A percentile compares a stretch with the other conserved stretches of the same genome.
Conservation (phyloP, 2,329 filamentous ascomycete genomes). For the Fusarium tuaranense region DNA sequence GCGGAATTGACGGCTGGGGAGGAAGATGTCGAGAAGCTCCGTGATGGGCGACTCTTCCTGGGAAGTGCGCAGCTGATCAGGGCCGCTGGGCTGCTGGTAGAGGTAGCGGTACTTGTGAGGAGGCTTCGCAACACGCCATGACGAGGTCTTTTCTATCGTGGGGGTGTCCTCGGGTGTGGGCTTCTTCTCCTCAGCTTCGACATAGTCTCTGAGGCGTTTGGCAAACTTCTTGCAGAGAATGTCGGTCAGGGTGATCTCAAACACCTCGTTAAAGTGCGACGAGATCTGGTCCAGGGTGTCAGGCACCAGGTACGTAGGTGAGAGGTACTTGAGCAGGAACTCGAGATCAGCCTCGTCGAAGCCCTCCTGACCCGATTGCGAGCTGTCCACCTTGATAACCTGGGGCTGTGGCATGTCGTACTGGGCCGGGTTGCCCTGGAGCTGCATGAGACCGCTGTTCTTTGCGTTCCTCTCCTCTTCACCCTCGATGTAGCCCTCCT, state of each 20-base stretch:
- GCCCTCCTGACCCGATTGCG: constrained; percentile 62
- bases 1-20: constrained; percentile 87
- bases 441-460: constrained; percentile 90
- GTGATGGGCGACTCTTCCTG: constrained; percentile 70
- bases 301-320: constrained; percentile 90
- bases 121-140: constrained; percentile 83
- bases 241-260: constrained; percentile 82
- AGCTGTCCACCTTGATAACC: constrained; percentile 60
- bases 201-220: constrained; percentile 74
- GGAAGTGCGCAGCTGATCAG: constrained; percentile 50
- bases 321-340: constrained; percentile 90
- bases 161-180: constrained; percentile 59
- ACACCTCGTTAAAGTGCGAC: constrained; percentile 84
- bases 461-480: constrained; percentile 89
- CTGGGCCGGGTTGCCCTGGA: constrained; percentile 90
- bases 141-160: constrained; percentile 68
- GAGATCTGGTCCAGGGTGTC: constrained; percentile 88
- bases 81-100: constrained; percentile 73
- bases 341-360: constrained; percentile 85
- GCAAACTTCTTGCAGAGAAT: constrained; percentile 86
- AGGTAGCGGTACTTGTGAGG: constrained; percentile 96
- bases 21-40: constrained; percentile 82
- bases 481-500: constrained; percentile 90
- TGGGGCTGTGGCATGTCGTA: constrained; percentile 83
- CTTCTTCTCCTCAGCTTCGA: constrained; percentile 73